Percentiles rank a stretch among this genome's conserved stretches.
Conservation (phyloP, 169 alveolate genomes). For the Besnoitia besnoiti region DNA sequence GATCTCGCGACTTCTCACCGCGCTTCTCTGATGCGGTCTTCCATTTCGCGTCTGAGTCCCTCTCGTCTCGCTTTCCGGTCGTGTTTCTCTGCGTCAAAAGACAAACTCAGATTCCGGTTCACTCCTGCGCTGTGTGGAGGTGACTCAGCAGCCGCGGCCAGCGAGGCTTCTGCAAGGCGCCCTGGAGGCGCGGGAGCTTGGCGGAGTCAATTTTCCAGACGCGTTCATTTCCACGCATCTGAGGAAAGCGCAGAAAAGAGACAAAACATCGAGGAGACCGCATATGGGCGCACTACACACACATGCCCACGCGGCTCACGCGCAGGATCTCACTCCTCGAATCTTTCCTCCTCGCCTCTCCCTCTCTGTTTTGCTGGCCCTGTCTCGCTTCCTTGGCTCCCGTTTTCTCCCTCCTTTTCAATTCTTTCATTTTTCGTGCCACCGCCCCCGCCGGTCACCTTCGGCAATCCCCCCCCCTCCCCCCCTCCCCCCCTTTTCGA, state of each 20-base stretch:
- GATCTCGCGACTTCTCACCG: too few relatives aligned
- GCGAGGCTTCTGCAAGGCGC: not conserved
- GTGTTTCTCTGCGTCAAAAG: too few relatives aligned
- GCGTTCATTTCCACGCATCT: not conserved
- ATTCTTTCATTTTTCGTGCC: too few relatives aligned
- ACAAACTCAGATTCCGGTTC: too few relatives aligned
- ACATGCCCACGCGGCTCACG: not conserved
- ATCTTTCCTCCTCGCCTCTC: not conserved
- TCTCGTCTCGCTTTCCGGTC: too few relatives aligned
- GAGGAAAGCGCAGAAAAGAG: not conserved
- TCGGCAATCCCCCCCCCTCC: too few relatives aligned
- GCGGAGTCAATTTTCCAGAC: not conserved
- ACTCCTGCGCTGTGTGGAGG: not conserved
- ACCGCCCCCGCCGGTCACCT: too few relatives aligned
- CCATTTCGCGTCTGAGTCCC: too few relatives aligned
- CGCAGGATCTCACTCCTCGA: not conserved
- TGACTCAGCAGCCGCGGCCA: slow-evolving; percentile 7
- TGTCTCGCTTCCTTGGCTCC: not conserved
- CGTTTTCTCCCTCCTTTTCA: not conserved
- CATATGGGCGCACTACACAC: too few relatives aligned
- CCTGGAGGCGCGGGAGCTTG: not conserved
- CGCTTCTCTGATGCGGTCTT: too few relatives aligned
- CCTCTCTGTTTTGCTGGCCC: not conserved
- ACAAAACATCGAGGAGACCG: too few relatives aligned
- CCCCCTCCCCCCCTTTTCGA: too few relatives aligned